Evolutionary conservation across 2,329 filamentous ascomycete genomes (phyloP).

Genomic region (Leptosphaerulina australis): DNA sequence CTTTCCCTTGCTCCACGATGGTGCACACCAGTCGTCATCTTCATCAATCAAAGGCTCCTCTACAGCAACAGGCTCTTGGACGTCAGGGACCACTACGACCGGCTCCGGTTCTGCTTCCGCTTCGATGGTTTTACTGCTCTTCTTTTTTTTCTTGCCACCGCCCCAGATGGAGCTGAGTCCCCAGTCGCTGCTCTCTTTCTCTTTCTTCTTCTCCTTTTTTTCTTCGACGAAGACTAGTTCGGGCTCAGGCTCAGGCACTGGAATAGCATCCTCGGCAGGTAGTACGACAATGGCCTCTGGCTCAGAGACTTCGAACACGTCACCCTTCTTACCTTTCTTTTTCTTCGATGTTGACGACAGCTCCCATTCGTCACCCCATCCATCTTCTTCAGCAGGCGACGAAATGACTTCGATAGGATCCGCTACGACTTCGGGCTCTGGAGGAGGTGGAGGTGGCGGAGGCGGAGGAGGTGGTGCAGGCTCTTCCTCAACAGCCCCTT

Average conservation of each 20-base stretch:
- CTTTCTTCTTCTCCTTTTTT: conserved; percentile 38
- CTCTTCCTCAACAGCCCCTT: conserved; percentile 31
- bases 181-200: conserved; percentile 44
- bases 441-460: conserved; percentile 27
- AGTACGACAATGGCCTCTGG: conserved; percentile 11
- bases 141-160: conserved; percentile 56
- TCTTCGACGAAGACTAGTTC: conserved; percentile 30
- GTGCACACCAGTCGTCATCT: conserved; percentile 63
- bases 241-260: conserved; percentile 35
- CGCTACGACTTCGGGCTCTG: conserved; percentile 23
- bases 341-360: conserved; percentile 14
- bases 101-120: conserved; percentile 34
- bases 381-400: conserved; percentile 32
- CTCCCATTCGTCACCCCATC: conserved; percentile 38
- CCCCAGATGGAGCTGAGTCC: conserved; percentile 49
- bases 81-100: conserved; percentile 33
- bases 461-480: conserved; percentile 26
- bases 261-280: conserved; percentile 38
- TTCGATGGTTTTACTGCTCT: conserved; percentile 47
- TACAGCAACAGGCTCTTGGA: conserved; percentile 55
- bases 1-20: conserved; percentile 60
- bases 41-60: conserved; percentile 58
- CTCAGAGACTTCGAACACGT: conserved; percentile 46
- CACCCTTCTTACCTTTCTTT: conserved; percentile 45
- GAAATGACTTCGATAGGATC: conserved; percentile 20